Conservation (phyloP, 371 early-diverging fungal species). For the Mortierella polycephala region DNA sequence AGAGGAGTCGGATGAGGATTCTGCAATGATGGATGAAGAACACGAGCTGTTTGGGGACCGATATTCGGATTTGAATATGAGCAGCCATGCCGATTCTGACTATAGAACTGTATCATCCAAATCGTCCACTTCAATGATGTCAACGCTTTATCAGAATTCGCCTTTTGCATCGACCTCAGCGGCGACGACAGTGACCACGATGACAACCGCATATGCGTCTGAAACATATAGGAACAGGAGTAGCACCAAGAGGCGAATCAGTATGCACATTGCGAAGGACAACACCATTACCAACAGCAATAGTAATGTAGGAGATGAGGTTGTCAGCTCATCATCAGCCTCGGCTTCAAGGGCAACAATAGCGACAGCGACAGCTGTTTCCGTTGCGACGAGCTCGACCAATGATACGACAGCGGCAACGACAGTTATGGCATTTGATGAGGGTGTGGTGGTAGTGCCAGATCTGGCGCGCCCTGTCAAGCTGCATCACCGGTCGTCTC, state of each 20-base stretch:
- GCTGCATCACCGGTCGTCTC: slow-evolving; percentile 35
- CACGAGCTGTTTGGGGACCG: slow-evolving; percentile 37
- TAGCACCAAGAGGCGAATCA: slow-evolving; percentile 18
- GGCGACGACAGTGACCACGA: not conserved
- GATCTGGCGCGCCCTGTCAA: slow-evolving; percentile 40
- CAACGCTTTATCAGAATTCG: slow-evolving; percentile 11
- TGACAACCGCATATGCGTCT: not conserved
- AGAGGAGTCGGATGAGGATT: slow-evolving; percentile 24
- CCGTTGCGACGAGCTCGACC: not conserved
- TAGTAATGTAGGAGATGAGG: no score
- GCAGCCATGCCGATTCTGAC: slow-evolving; percentile 11
- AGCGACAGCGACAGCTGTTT: not conserved
- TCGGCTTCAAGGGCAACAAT: no score
- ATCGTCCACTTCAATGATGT: not conserved
- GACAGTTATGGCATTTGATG: not conserved
- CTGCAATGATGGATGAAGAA: slow-evolving; percentile 39
- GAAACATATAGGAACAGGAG: not conserved
- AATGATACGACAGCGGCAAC: not conserved
- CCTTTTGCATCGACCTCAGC: slow-evolving; percentile 2
- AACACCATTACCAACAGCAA: not conserved
- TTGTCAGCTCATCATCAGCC: no score
- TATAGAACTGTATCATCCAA: not conserved
- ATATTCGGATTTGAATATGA: slow-evolving; percentile 22
- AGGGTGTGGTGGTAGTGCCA: slow-evolving; percentile 11
- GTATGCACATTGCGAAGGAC: slow-evolving; percentile 2